Evolutionary conservation across 768 basidiomycete genomes (phyloP), one percentile per base, ranked within the genome.

Genomic region (Harrya chromipes): DNA sequence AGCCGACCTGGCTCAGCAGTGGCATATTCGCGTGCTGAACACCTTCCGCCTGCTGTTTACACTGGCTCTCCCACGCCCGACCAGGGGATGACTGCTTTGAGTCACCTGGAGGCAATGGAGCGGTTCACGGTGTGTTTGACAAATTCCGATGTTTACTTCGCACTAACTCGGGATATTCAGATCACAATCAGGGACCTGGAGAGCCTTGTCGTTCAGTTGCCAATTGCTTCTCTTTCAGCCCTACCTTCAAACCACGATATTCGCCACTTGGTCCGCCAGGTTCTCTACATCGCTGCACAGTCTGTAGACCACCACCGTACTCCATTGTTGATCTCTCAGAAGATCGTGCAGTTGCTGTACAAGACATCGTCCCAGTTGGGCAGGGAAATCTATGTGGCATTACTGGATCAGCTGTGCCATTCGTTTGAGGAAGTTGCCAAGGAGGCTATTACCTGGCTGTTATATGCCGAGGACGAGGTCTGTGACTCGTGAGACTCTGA

Each of bases 391-490:
- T 99, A 93, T 65, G 94, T 93, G 34, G 82, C 85, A 38, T 74
- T 99, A 39, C 73, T 99, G 13, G 88, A 94, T 50, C 87, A 92
- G 54, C 73, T 99, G 36, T 98, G 97, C 65, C 83, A 85, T 53
- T 74, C 84, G 14, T 94, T 93, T 54, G 85, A 90, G 57, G 91
- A 95, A 56, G 95, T 97, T 39, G 90, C 88, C 16, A 94, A 94
- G 68, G 97, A 99, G 70, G 97, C 95, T 6, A 88, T 94, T 43
- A 90, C 89, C 2, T 99, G 97, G 97, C 74, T 99, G 41, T 72
- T 97, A 39, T 97, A 93, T 64, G 90, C 97, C 4, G 94, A 98
- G 64, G 97, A 99, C 64, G 90, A 94, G 74, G 93, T 94, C 48
- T 48, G 82, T 73, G 6, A 11, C 39, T 29, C 21, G 16, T 56